A percentile compares a stretch with the other conserved stretches of the same genome.
Evolutionary conservation across 2,329 filamentous ascomycete species (phyloP).

Genomic region (Alternaria ventricosa): DNA sequence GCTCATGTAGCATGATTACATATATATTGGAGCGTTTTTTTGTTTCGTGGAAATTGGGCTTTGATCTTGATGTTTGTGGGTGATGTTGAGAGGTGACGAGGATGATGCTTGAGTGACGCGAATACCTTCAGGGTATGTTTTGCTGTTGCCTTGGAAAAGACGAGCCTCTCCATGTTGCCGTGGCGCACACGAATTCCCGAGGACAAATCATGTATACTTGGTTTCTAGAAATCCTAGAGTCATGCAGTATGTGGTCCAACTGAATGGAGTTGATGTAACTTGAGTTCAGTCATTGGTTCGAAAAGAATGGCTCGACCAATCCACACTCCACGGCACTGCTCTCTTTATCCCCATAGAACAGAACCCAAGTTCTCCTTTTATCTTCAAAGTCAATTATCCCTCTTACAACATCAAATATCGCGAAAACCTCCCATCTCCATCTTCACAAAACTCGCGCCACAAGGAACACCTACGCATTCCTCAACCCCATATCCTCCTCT

Average conservation of each 20-base stretch:
- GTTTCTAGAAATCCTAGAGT: background rate
- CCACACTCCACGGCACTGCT: background rate
- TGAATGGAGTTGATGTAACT: background rate
- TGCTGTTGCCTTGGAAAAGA: background rate
- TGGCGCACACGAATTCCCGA: background rate
- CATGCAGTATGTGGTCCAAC: background rate
- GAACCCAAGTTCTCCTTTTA: background rate
- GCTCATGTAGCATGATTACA: slow-evolving; percentile 11
- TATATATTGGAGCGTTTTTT: slow-evolving; percentile 3
- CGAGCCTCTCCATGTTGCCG: background rate
- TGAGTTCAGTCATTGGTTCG: background rate
- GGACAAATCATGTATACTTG: background rate
- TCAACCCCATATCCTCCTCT: background rate
- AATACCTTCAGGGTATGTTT: background rate
- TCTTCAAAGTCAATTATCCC: no score
- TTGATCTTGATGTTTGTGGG: no score
- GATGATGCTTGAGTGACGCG: no score
- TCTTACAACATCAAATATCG: no score
- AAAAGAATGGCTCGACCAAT: background rate
- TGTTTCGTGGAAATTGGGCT: background rate
- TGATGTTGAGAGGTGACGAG: no score
- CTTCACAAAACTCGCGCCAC: background rate
- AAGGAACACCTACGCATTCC: background rate
- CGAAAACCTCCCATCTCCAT: background rate
- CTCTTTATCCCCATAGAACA: background rate